Evolutionary conservation across 2,329 filamentous ascomycete species (phyloP).

Genomic region (Pezicula neosporulosa): DNA sequence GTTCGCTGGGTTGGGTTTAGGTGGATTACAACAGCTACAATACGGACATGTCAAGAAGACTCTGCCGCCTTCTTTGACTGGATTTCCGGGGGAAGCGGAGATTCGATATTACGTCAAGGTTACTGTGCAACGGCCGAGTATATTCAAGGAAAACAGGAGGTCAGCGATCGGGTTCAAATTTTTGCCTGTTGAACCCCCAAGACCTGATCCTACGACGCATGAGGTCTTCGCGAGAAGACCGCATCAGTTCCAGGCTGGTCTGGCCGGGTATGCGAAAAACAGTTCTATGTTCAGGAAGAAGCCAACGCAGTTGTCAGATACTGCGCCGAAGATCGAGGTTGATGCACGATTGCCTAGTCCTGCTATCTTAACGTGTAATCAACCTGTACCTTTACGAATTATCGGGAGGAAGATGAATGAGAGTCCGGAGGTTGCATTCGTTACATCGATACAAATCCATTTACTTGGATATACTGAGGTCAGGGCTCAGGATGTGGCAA

Average conservation of each 20-base stretch:
- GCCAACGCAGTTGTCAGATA: conserved; percentile 27
- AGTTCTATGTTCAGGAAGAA: conserved; percentile 25
- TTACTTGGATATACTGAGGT: conserved; percentile 78
- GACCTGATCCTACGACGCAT: conserved; percentile 61
- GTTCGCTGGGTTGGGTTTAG: conserved; percentile 56
- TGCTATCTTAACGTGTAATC: conserved; percentile 83
- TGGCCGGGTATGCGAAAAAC: conserved; percentile 27
- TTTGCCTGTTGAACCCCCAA: conserved; percentile 86
- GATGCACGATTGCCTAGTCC: conserved; percentile 81
- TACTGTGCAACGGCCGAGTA: conserved; percentile 83
- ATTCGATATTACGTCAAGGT: conserved; percentile 94
- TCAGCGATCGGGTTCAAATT: conserved; percentile 72
- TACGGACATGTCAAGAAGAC: conserved; percentile 77
- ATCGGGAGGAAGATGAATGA: conserved; percentile 73
- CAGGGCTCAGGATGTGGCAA: conserved; percentile 69
- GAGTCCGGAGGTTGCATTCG: conserved; percentile 65
- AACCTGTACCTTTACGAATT: conserved; percentile 76
- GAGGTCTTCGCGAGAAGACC: conserved; percentile 82
- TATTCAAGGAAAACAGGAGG: conserved; percentile 89
- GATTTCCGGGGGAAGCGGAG: conserved; percentile 82
- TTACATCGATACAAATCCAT: conserved; percentile 78
- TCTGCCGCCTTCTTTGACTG: conserved; percentile 83
- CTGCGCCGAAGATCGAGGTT: conserved; percentile 70
- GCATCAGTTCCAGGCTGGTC: conserved; percentile 48
- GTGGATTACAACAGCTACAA: conserved; percentile 59